Evolutionary conservation across 768 basidiomycete species (phyloP).

Genomic region (Tylopilus subfusipes): DNA sequence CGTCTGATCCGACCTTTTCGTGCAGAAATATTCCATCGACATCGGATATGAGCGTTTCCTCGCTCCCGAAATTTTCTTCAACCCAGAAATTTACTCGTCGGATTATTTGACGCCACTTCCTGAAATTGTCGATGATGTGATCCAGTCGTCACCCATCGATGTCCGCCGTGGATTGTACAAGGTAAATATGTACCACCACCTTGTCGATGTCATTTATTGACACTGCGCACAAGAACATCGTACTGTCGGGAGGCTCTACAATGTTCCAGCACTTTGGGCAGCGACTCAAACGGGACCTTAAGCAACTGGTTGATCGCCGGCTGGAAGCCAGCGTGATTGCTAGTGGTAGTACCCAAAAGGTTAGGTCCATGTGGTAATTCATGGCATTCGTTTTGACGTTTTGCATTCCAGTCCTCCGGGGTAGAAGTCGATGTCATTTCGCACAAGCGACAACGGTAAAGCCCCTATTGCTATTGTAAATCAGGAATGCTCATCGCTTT

Average conservation of each 20-base stretch:
- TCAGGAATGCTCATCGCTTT: slow-evolving; percentile 7
- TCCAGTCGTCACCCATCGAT: slow-evolving; percentile 94
- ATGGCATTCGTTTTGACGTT: background rate
- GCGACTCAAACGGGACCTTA: slow-evolving; percentile 91
- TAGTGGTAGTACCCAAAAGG: slow-evolving; percentile 75
- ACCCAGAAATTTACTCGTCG: slow-evolving; percentile 96
- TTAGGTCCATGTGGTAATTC: slow-evolving; percentile 32
- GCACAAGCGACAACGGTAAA: slow-evolving; percentile 92
- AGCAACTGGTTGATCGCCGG: slow-evolving; percentile 88
- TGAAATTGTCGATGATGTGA: slow-evolving; percentile 93
- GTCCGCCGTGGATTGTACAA: slow-evolving; percentile 96
- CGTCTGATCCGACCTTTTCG: slow-evolving; percentile 4
- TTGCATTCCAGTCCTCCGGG: slow-evolving; percentile 71
- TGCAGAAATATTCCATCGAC: slow-evolving; percentile 88
- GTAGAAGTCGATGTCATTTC: slow-evolving; percentile 98
- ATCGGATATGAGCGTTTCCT: slow-evolving; percentile 99
- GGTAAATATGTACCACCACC: slow-evolving; percentile 41
- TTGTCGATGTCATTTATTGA: background rate
- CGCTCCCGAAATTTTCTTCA: slow-evolving; percentile 99
- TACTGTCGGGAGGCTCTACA: slow-evolving; percentile 93
- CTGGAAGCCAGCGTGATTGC: slow-evolving; percentile 72
- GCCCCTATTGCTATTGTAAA: background rate
- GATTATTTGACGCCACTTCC: slow-evolving; percentile 97
- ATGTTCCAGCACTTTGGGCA: slow-evolving; percentile 99
- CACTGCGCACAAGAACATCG: slow-evolving; percentile 75